Evolutionary conservation across 2,329 filamentous ascomycete genomes (phyloP), one percentile per base, ranked within the genome.

Genomic region (Cryoendolithus antarcticus): DNA sequence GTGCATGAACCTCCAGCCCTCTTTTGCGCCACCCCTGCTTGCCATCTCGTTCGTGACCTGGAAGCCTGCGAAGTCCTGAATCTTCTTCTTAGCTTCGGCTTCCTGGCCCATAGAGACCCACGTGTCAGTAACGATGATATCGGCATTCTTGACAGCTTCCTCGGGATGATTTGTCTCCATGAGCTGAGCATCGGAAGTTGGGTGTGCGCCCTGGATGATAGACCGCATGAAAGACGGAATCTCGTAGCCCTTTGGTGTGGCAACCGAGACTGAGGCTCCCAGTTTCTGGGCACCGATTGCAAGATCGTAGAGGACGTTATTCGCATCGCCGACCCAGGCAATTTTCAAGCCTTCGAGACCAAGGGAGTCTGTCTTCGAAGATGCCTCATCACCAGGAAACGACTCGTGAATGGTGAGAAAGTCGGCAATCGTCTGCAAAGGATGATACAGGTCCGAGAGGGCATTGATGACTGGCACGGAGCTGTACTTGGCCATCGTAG

Each of bases 81-180:
- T 60, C 37, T 85, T 72, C 68, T 82, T 81, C 49, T 78, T 70
- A 30, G 77, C 71, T 62, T 98, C 91, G 41, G 75, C 76, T 62
- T 98, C 91, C 63, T 96, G 89, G 34, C 91, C 91, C 91, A 98
- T 98, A 1, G 86, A 93, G 27, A 98, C 75, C 91, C 91, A 98
- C 1, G 91, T 98, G 56, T 98, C 91, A 1, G 91, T 98, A 13
- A 96, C 86, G 42, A 98, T 69, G 38, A 96, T 74, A 58, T 98
- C 82, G 3, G 91, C 89, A 47, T 80, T 67, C 65, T 83, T 83
- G 56, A 95, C 77, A 1, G 71, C 91, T 54, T 93, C 84, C 58
- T 91, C 84, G 0, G 89, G 91, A 1, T 82, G 66, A 13, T 71
- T 81, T 1, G 85, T 93, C 62, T 93, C 82, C 4, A 64, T 66